phyloP scores from a whole-genome alignment of 1,139 yeast genomes.

The Petasospora fabianii region DNA sequence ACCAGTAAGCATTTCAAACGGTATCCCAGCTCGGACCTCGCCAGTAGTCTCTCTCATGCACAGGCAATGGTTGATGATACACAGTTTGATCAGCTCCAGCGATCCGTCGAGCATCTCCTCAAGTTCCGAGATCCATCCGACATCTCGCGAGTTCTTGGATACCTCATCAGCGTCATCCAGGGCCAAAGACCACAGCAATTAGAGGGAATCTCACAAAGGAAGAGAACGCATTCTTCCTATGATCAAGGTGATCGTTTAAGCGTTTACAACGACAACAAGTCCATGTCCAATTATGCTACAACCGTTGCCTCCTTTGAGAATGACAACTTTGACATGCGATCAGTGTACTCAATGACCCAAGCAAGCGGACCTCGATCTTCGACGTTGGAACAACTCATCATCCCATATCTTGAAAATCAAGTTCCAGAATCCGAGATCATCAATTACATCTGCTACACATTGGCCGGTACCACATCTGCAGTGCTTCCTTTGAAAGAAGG shows the following conservation, averaged over 20 bases:
- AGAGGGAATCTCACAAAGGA: background rate
- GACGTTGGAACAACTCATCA: constrained; percentile 27
- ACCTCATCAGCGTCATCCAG: constrained; percentile 30
- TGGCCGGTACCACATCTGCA: constrained; percentile 71
- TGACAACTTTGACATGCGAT: constrained; percentile 31
- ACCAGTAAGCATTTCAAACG: constrained; percentile 7
- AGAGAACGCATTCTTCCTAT: too few species aligned
- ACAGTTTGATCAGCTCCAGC: constrained; percentile 34
- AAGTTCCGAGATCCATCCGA: constrained; percentile 33
- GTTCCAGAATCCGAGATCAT: constrained; percentile 49
- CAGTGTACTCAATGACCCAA: constrained; percentile 23
- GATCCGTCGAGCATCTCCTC: constrained; percentile 33
- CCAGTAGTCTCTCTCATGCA: constrained; percentile 21
- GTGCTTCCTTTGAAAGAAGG: constrained; percentile 46
- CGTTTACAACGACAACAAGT: constrained; percentile 12
- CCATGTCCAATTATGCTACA: constrained; percentile 16
- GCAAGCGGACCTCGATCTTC: constrained; percentile 5
- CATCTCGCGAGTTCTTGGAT: constrained; percentile 38
- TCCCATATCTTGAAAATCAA: constrained; percentile 27
- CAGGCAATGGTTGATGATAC: constrained; percentile 13
- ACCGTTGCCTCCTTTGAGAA: constrained; percentile 36
- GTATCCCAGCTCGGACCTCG: constrained; percentile 4
- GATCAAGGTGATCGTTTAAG: constrained; percentile 12
- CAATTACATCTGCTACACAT: constrained; percentile 57
- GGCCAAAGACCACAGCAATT: constrained; percentile 18